Percentiles rank a stretch among this genome's conserved stretches.
phyloP scores from a whole-genome alignment of 768 basidiomycete genomes.

The Russula dissimulans region DNA sequence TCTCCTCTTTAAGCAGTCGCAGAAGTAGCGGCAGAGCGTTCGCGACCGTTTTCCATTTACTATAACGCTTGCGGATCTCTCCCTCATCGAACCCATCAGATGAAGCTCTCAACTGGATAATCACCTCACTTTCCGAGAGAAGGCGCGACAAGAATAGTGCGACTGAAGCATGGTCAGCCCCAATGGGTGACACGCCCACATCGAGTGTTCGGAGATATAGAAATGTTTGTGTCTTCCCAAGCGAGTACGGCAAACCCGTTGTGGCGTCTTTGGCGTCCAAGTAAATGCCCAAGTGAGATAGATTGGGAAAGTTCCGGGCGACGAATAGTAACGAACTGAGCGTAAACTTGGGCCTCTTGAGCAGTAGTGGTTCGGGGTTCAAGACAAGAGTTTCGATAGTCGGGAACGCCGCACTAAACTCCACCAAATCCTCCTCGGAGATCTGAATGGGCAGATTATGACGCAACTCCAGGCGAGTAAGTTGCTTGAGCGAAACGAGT shows the following conservation, averaged over 20 bases:
- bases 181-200: conserved; percentile 17
- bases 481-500: conserved; percentile 15
- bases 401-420: conserved; percentile 16
- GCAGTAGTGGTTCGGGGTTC: conserved; percentile 16
- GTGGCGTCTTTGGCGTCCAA: conserved; percentile 10
- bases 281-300: conserved; percentile 13
- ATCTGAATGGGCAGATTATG: conserved; percentile 17
- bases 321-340: conserved; percentile 2
- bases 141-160: conserved; percentile 18
- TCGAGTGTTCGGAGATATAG: conserved; percentile 5
- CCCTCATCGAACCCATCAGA: conserved; percentile 4
- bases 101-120: conserved; percentile 6
- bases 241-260: background rate
- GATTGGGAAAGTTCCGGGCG: conserved; percentile 12
- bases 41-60: conserved; percentile 12
- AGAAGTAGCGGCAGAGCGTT: conserved; percentile 16
- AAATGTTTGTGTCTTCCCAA: background rate
- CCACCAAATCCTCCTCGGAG: conserved; percentile 14
- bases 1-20: conserved; percentile 16
- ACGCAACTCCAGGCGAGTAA: conserved; percentile 16
- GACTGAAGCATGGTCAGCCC: conserved; percentile 12
- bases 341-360: conserved; percentile 5
- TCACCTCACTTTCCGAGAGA: conserved; percentile 9
- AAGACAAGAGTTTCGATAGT: conserved; percentile 9
- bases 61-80: background rate